A percentile compares a stretch with the other conserved stretches of the same genome.
These are phyloP conservation scores for Funneliformis geosporum DNA, from an alignment of 192 early-diverging fungal species.

Conservation along the genomic window DNA sequence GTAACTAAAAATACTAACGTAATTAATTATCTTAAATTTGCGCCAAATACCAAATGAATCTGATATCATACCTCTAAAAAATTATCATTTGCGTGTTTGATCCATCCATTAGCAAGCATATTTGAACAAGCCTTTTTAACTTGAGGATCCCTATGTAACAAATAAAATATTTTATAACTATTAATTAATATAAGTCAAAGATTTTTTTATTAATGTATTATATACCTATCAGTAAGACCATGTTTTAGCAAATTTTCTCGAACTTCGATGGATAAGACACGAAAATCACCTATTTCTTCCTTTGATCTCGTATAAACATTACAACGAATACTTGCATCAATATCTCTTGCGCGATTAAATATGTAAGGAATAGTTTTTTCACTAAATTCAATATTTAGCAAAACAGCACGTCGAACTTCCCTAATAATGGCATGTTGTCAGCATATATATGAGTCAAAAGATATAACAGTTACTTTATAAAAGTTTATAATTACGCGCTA, in stretches of 20 bases:
- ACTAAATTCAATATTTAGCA: slow-evolving; percentile 72
- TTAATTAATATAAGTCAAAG: neutral
- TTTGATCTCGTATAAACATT: slow-evolving; percentile 71
- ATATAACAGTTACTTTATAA: neutral
- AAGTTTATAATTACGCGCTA: slow-evolving; percentile 58
- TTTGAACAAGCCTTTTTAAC: slow-evolving; percentile 76
- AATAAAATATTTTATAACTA: neutral
- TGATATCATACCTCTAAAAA: slow-evolving; percentile 56
- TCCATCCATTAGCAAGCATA: slow-evolving; percentile 72
- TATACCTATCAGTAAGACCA: slow-evolving; percentile 79
- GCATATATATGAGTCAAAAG: too few relatives aligned
- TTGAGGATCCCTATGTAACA: slow-evolving; percentile 54
- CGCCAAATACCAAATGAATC: neutral
- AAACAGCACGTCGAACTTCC: slow-evolving; percentile 80
- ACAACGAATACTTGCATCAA: slow-evolving; percentile 73
- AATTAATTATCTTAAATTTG: neutral
- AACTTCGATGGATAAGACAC: slow-evolving; percentile 64
- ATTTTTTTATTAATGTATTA: neutral
- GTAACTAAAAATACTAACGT: slow-evolving; percentile 41
- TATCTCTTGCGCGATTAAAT: slow-evolving; percentile 75
- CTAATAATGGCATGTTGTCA: slow-evolving; percentile 35
- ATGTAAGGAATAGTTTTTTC: slow-evolving; percentile 65
- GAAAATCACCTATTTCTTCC: slow-evolving; percentile 69
- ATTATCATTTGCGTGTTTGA: slow-evolving; percentile 72
- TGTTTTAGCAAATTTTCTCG: slow-evolving; percentile 70